Percentiles rank a stretch among this genome's conserved stretches.
Evolutionary conservation across 192 early-diverging fungal genomes (phyloP).

Genomic region (Backusella mclennaniae): DNA sequence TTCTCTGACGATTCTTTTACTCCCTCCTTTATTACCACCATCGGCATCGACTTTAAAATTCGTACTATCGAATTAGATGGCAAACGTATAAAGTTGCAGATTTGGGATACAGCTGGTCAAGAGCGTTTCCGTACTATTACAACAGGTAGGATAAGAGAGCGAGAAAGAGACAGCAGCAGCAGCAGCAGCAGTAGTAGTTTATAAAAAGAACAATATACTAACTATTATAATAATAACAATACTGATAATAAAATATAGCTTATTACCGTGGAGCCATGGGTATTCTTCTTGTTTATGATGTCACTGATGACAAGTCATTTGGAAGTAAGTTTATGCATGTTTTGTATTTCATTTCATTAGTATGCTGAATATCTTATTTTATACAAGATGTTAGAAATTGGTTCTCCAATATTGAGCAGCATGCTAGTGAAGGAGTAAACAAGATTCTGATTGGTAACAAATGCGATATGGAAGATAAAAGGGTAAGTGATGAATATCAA

Average conservation of each 20-base stretch:
- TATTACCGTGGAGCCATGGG: conserved; percentile 99
- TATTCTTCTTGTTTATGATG: conserved; percentile 96
- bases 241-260: conserved; percentile 43
- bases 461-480: conserved; percentile 96
- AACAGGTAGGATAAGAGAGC: conserved; percentile 59
- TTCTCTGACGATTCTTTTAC: conserved; percentile 99
- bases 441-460: conserved; percentile 99
- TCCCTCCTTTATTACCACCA: conserved; percentile 99
- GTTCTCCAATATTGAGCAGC: conserved; percentile 99
- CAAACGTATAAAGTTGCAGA: conserved; percentile 99
- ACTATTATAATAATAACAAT: no score
- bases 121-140: conserved; percentile 99
- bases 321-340: conserved; percentile 66
- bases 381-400: conserved; percentile 94
- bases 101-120: conserved; percentile 99
- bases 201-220: background rate
- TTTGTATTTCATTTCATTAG: background rate
- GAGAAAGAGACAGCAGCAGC: no score
- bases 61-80: conserved; percentile 98
- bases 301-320: conserved; percentile 98
- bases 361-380: background rate
- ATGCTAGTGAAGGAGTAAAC: conserved; percentile 98
- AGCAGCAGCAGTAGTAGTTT: background rate
- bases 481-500: conserved; percentile 36
- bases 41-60: conserved; percentile 99